Base-by-base conservation (phyloP, 2,329 filamentous ascomycete genomes). In the Nemania serpens region DNA sequence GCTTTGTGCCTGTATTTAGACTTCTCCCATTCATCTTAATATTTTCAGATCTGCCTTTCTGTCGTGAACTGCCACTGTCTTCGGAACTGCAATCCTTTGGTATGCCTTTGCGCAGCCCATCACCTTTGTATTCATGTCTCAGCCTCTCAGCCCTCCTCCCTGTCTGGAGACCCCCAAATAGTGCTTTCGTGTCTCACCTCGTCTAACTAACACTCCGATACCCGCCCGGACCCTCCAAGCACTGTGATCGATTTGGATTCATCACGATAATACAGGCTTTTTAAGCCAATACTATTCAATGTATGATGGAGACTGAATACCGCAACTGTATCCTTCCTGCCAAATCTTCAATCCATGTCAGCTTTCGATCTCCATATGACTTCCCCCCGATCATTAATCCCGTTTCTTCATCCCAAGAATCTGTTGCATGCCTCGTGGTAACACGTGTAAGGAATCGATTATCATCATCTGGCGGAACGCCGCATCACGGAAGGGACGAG, bases 401-500 rank as follows among this genome's bases (percentile, higher is more conserved):
- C 25, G 3, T 4, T 29, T 29, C 25, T 29, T 29, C 10, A 37
- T 37, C 34, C 13, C 13, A 37, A 37, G 34, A 37, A 41, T 17
- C 39, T 41, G 7, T n/a, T n/a, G 39, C 9, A 17, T 41, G 39
- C 15, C 39, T 7, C 17, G 25, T 4, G 25, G 25, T 29, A 7
- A 29, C 25, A 29, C 25, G 7, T 29, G 25, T 7, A 4, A 29
- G 25, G 25, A 29, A 29, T 29, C 25, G 25, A 29, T 29, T 7
- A 29, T 29, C 25, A 29, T 90, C 86, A 90, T 89, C 71, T 90
- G 88, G 33, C 59, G 59, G 22, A 90, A 78, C 1, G 89, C 73
- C 3, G 78, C 74, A 47, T 79, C 78, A 1, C 87, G 2, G 79
- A 80, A 1, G 77, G 70, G 51, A 82, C 85, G 9, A 90, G 75